These are phyloP conservation scores for Erodium chrysanthum DNA, from an alignment of 441 rosid genomes.

Conservation along the genomic window DNA sequence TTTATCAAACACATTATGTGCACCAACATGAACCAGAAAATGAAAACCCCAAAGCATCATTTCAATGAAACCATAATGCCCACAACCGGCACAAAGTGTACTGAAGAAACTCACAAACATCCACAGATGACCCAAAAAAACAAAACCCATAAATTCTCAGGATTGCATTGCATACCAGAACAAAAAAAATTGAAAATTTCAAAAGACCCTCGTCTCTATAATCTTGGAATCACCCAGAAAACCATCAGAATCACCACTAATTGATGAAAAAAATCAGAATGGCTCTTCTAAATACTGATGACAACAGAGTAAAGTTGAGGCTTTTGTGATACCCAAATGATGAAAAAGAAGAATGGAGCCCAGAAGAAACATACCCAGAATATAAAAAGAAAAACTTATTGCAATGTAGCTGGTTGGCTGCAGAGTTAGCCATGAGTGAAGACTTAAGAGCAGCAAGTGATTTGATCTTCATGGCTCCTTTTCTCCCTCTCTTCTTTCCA, in stretches of 20 bases:
- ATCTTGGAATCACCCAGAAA: conserved; percentile 3
- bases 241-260: background rate
- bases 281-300: too few species aligned
- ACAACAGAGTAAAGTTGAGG: too few species aligned
- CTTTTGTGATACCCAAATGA: background rate
- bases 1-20: background rate
- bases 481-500: conserved; percentile 10
- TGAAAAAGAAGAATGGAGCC: background rate
- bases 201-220: background rate
- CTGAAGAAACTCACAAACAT: too few species aligned
- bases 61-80: background rate
- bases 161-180: background rate
- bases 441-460: background rate
- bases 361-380: background rate
- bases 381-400: background rate
- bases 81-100: too few species aligned
- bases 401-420: conserved; percentile 3
- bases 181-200: background rate
- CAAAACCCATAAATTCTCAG: background rate
- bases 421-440: conserved; percentile 9
- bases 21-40: background rate
- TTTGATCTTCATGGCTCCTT: conserved; percentile 6
- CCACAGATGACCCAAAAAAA: too few species aligned
- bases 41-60: background rate
- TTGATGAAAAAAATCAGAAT: background rate